These are phyloP conservation scores for Ramularia collo-cygni DNA, from an alignment of 2,329 filamentous ascomycete species.

Conservation along the genomic window DNA sequence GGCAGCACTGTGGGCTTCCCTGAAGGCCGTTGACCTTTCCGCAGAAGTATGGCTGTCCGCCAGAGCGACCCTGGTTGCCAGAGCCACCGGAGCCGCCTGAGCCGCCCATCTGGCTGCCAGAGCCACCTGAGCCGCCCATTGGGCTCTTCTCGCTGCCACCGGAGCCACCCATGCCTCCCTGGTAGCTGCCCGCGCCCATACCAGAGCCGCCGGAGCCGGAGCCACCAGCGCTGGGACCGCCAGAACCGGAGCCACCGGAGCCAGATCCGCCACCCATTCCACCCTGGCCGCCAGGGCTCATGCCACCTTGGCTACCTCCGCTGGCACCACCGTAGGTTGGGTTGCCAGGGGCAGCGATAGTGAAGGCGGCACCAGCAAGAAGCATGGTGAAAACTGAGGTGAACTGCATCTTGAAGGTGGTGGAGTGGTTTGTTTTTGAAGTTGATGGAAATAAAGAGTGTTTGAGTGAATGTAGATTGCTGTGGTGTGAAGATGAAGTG, in stretches of 20 bases:
- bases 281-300: too few relatives aligned
- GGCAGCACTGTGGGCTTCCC: conserved; percentile 2
- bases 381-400: conserved; percentile 1
- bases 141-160: too few relatives aligned
- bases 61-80: background rate
- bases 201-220: background rate
- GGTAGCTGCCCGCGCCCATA: background rate
- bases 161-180: background rate
- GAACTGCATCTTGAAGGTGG: conserved; percentile 2
- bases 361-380: conserved; percentile 1
- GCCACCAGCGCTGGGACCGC: too few relatives aligned
- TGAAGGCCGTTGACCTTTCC: background rate
- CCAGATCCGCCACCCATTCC: too few relatives aligned
- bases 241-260: too few relatives aligned
- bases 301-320: too few relatives aligned
- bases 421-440: background rate
- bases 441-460: background rate
- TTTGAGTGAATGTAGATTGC: background rate
- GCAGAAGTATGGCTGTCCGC: background rate
- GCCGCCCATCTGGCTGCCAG: background rate
- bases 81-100: background rate
- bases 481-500: background rate
- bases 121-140: too few relatives aligned
- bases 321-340: too few relatives aligned
- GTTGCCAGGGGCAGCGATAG: background rate